Base-by-base conservation (phyloP, 352 stramenopile species). In the Globisporangium spinosum region DNA sequence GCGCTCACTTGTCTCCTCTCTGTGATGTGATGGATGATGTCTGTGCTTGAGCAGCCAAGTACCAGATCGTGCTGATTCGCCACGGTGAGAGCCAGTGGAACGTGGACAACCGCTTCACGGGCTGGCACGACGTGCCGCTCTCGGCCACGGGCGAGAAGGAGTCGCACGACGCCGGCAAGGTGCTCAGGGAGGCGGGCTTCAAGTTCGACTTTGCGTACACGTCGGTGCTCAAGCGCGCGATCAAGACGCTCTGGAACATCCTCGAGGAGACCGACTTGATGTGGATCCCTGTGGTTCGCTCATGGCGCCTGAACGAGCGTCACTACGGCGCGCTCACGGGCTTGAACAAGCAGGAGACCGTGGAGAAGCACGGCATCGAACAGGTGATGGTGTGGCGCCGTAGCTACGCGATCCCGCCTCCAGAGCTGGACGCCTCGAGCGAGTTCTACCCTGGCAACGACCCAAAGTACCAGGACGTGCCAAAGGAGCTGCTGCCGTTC, bases 81-180 rank as follows among this genome's bases (percentile, higher is more conserved):
- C 97, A 99, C 83, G 96, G 97, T 77, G 96, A 99, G 82, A 98
- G 89, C 55, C 94, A 97, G 58, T 99, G 97, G 97, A 99, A 99
- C 83, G 85, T 98, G 47, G 89, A 98, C 75, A 99, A 99, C 83
- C 93, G 94, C 75, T 99, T 99, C 83, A 99, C 97, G 49, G 98
- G 98, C 60, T 99, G 98, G 98, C 89, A 98, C 72, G 97, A 99
- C 76, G 96, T 98, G 66, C 94, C 91, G 58, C 85, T 99, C 23
- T 98, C 92, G 51, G 77, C 68, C 35, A 93, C 84, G 62, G 79
- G 87, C 67, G 83, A 95, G 68, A 75, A 95, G 63, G 97, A 99
- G 78, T 98, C 96, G 47, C 85, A 92, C 63, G 90, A 98, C 57
- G 98, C 90, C 61, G 98, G 97, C 71, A 93, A 97, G 67, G 89